These are phyloP conservation scores for Fusarium nanum DNA, from an alignment of 2,329 filamentous ascomycete species.

Conservation along the genomic window DNA sequence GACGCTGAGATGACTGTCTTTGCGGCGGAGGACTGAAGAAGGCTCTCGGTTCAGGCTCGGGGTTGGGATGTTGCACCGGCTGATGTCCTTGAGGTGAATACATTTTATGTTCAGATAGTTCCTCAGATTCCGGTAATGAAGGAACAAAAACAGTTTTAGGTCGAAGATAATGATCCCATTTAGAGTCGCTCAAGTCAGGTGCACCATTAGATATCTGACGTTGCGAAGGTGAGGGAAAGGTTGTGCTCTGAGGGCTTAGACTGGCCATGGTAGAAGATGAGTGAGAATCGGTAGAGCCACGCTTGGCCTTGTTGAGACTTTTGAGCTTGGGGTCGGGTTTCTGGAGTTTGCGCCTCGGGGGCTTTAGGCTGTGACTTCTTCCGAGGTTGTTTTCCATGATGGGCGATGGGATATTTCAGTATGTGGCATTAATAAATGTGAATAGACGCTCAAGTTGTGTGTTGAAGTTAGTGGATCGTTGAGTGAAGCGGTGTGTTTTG, in stretches of 20 bases:
- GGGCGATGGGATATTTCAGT: conserved; percentile 17
- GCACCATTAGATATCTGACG: conserved; percentile 38
- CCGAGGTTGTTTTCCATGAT: conserved; percentile 24
- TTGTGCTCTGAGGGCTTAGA: conserved; percentile 30
- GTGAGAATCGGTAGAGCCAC: conserved; percentile 44
- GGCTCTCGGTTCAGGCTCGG: conserved; percentile 26
- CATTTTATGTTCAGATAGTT: conserved; percentile 16
- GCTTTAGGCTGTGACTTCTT: conserved; percentile 42
- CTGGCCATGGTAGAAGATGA: conserved; percentile 33
- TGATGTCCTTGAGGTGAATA: conserved; percentile 7
- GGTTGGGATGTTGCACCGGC: not conserved
- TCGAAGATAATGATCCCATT: conserved; percentile 47
- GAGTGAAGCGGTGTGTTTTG: conserved; percentile 12
- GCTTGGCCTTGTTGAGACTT: conserved; percentile 40
- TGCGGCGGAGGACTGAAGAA: conserved; percentile 24
- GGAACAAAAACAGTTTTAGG: conserved; percentile 39
- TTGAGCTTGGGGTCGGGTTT: conserved; percentile 49
- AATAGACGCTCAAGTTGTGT: not conserved
- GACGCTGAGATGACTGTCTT: conserved; percentile 34
- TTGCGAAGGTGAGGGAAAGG: conserved; percentile 32
- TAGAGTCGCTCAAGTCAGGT: conserved; percentile 46
- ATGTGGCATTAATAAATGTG: conserved; percentile 25
- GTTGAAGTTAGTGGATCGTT: conserved; percentile 9
- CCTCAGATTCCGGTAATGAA: conserved; percentile 32
- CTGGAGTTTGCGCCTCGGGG: conserved; percentile 47